Conservation (phyloP, 257 asterid species). For the Capsicum baccatum region DNA sequence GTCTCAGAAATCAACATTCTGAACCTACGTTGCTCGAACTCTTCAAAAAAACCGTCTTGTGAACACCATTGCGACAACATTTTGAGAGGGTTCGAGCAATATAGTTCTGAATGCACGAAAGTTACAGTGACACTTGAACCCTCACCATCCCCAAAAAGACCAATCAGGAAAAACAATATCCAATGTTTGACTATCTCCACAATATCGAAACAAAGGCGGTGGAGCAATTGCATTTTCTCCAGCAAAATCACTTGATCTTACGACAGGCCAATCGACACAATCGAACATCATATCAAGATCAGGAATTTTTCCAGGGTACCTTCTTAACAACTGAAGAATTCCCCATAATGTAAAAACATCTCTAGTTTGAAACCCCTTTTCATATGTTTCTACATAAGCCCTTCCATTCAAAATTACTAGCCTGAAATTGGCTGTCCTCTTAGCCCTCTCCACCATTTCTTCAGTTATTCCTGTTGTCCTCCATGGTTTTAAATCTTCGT, state of each 20-base stretch:
- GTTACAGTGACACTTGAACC: not conserved
- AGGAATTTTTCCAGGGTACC: conserved; percentile 74
- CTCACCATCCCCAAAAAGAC: conserved; percentile 96
- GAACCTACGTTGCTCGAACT: not conserved
- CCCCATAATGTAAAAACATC: conserved; percentile 81
- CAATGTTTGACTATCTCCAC: conserved; percentile 49
- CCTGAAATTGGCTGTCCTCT: conserved; percentile 64
- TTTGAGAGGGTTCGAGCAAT: not conserved
- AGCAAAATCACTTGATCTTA: conserved; percentile 39
- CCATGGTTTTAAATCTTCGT: conserved; percentile 75
- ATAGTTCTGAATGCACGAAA: not conserved
- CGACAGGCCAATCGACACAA: conserved; percentile 67
- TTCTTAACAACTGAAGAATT: conserved; percentile 66
- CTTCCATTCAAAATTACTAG: conserved; percentile 65
- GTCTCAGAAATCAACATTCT: not conserved
- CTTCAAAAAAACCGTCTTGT: not conserved
- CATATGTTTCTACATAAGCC: conserved; percentile 58
- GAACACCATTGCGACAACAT: not conserved
- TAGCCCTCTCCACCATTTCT: conserved; percentile 63
- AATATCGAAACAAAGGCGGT: conserved; percentile 76
- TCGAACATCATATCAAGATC: conserved; percentile 90
- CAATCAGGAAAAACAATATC: conserved; percentile 90
- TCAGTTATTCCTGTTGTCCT: conserved; percentile 64
- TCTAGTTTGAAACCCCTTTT: conserved; percentile 61
- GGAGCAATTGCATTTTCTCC: conserved; percentile 44